Base-by-base conservation (phyloP, 2,329 filamentous ascomycete species). In the Piedraia hortae region DNA sequence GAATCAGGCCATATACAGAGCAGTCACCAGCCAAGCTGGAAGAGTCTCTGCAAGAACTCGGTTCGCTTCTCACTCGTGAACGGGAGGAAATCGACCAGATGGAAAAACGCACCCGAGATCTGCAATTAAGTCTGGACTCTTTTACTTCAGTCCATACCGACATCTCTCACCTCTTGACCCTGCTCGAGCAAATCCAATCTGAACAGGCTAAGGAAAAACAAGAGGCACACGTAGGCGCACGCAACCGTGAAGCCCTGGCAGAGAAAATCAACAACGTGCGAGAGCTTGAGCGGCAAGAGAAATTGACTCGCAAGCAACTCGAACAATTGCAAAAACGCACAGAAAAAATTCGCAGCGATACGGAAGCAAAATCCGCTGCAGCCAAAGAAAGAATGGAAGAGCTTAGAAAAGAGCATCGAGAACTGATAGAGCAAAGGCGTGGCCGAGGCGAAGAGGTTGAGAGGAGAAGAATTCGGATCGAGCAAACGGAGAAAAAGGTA, bases 401-500 rank as follows among this genome's bases (percentile, higher is more conserved):
- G 46, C 53, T 97, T 25, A 59, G 74, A 24, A 63, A 59, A 3
- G 60, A 78, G 20, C 82, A 97, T 45, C 64, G 64, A 38, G 65
- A 66, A 40, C 52, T 93, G 28, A 72, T 70, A 1, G 72, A 82
- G 39, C 82, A 97, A 53, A 59, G 80, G 30, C 62, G 61, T 1
- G 75, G 85, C 24, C 88, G 89, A 48, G 69, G 70, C 15, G 69
- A 75, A 26, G 82, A 93, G 39, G 88, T 93, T 51, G 85, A 97
- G 53, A 66, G 72, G 40, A 59, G 80, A 36, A 64, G 74, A 34
- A 75, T 91, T n/a, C 58, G 80, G 28, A 93, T 97, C 31, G 85
- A 97, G 48, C 78, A 91, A 52, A 90, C 77, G 5, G 82, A 93
- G 59, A 93, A 93, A 53, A 93, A 93, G 73, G 78, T 78, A 53